Conservation (phyloP, 345 rosid genomes). For the Salix purpurea region DNA sequence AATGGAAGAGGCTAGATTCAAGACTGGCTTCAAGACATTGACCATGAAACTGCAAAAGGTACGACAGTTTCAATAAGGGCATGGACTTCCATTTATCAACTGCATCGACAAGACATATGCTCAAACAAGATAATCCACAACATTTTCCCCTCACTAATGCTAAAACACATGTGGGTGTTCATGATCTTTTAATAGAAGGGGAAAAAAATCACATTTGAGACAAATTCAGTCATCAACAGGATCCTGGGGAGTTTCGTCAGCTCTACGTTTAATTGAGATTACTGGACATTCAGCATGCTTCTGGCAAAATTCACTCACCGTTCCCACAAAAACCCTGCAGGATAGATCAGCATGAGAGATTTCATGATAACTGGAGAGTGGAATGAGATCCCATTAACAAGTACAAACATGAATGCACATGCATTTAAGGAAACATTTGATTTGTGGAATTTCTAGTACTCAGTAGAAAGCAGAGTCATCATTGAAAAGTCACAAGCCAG, state of each 20-base stretch:
- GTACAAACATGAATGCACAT: no score
- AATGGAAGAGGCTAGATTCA: no score
- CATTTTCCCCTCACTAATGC: no score
- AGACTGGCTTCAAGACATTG: no score
- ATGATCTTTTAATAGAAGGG: neutral
- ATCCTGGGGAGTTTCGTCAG: constrained; percentile 80
- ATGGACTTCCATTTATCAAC: no score
- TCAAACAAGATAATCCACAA: no score
- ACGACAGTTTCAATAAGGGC: no score
- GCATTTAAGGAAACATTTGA: no score
- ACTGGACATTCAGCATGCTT: constrained; percentile 98
- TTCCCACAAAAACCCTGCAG: constrained; percentile 91
- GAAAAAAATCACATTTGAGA: neutral
- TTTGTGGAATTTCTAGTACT: no score
- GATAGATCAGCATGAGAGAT: neutral
- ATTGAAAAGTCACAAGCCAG: neutral
- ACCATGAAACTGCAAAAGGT: no score
- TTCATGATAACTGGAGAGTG: neutral
- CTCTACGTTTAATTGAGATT: constrained; percentile 73
- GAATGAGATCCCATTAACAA: neutral
- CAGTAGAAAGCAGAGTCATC: neutral
- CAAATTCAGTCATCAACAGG: constrained; percentile 76
- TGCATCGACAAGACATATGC: no score
- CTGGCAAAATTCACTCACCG: constrained; percentile 89
- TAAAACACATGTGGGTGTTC: no score